phyloP scores from a whole-genome alignment of 2,329 filamentous ascomycete species.

The Fusarium coicis region DNA sequence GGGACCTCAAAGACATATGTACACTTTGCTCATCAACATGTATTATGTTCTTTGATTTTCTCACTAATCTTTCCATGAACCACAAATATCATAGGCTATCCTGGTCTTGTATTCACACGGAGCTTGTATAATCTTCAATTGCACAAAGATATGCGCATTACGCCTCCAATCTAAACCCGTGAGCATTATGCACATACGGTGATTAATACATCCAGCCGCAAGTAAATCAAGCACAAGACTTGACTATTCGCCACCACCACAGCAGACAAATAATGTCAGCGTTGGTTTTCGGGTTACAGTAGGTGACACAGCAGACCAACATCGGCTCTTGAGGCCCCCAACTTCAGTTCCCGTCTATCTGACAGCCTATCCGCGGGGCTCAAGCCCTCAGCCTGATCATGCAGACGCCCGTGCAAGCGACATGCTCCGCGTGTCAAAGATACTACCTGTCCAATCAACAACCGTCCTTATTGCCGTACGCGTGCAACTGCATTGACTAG shows the following conservation, averaged over 20 bases:
- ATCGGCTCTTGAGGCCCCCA: conserved; percentile 33
- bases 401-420: conserved; percentile 21
- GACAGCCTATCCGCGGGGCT: conserved; percentile 5
- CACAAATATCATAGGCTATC: not conserved
- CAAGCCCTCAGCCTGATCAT: conserved; percentile 17
- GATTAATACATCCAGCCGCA: not conserved
- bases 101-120: not conserved
- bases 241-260: conserved; percentile 7
- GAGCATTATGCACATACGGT: not conserved
- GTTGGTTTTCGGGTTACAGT: conserved; percentile 15
- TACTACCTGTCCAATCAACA: conserved; percentile 20
- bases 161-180: conserved; percentile 5
- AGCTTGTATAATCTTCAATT: not conserved
- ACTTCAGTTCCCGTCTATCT: not conserved
- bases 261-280: not conserved
- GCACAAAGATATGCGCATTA: not conserved
- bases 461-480: not conserved
- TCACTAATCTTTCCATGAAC: not conserved
- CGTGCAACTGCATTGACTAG: conserved; percentile 19
- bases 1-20: not conserved
- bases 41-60: not conserved
- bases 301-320: conserved; percentile 13
- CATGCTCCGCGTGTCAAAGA: conserved; percentile 31
- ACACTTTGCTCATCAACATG: not conserved
- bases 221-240: not conserved